A percentile compares a stretch with the other conserved stretches of the same genome.
Evolutionary conservation across 2,329 filamentous ascomycete species (phyloP).

Genomic region (Claviceps maximensis): DNA sequence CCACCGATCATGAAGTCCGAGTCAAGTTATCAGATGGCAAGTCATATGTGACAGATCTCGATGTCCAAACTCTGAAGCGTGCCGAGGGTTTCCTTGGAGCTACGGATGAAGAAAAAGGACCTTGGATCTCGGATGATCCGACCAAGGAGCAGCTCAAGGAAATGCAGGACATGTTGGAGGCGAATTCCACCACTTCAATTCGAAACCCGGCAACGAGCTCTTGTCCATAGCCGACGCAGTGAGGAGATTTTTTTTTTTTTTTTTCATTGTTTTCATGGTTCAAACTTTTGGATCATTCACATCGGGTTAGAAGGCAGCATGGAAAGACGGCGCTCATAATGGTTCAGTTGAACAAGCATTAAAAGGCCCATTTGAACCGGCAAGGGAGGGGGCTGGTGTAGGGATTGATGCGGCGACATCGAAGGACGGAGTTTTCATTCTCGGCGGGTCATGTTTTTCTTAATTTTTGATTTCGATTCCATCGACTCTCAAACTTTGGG

Average conservation of each 20-base stretch:
- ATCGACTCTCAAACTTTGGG: too few species aligned
- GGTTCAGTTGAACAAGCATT: background rate
- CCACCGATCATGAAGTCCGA: constrained; percentile 86
- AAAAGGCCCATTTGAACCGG: background rate
- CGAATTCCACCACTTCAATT: constrained; percentile 10
- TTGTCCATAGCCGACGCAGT: background rate
- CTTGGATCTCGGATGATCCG: constrained; percentile 65
- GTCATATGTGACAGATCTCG: constrained; percentile 81
- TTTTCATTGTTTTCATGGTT: background rate
- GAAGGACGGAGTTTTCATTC: background rate
- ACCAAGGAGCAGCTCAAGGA: constrained; percentile 46
- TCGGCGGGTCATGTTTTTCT: background rate
- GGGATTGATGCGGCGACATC: background rate
- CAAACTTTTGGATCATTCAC: background rate
- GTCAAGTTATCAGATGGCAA: constrained; percentile 63
- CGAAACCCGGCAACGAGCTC: background rate
- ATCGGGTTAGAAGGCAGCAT: constrained; percentile 1
- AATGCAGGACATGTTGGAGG: constrained; percentile 39
- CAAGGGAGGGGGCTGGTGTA: background rate
- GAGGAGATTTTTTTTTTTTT: background rate
- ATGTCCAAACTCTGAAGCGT: constrained; percentile 76
- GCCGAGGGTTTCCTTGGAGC: constrained; percentile 73
- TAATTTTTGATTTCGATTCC: too few species aligned
- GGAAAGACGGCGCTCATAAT: background rate
- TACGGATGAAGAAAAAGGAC: constrained; percentile 75